Evolutionary conservation across 345 rosid genomes (phyloP).

Genomic region (Gossypium sturtianum): DNA sequence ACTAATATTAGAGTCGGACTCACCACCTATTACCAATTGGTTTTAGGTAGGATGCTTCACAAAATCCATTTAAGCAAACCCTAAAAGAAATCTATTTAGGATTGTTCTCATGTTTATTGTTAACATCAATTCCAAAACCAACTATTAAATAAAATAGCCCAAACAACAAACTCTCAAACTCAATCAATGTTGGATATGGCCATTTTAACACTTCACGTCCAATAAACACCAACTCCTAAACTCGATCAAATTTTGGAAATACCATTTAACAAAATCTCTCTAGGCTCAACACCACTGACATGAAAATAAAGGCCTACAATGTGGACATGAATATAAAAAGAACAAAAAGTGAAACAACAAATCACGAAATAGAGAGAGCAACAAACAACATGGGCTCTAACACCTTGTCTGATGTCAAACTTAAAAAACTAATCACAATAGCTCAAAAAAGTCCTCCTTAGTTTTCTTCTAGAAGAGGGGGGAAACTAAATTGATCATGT

Average conservation of each 20-base stretch:
- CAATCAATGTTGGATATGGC: neutral
- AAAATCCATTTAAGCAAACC: neutral
- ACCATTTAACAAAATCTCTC: neutral
- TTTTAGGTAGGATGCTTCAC: too few relatives aligned
- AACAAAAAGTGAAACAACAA: too few relatives aligned
- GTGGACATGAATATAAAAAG: neutral
- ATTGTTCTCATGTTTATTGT: neutral
- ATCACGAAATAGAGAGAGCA: too few relatives aligned
- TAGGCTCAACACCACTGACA: neutral
- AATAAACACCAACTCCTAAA: neutral
- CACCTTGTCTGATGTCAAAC: neutral
- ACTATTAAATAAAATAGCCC: neutral
- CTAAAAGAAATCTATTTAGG: neutral
- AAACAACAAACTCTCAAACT: neutral
- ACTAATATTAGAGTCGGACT: neutral
- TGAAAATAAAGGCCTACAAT: neutral
- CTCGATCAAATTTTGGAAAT: neutral
- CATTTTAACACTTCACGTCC: neutral
- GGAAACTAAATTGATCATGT: neutral
- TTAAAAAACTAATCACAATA: neutral
- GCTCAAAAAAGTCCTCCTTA: neutral
- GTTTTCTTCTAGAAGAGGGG: neutral
- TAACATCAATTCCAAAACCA: neutral
- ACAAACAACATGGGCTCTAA: neutral
- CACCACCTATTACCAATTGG: too few relatives aligned